Base-by-base conservation (phyloP, 2,329 filamentous ascomycete species). In the Neofusicoccum cordaticola region DNA sequence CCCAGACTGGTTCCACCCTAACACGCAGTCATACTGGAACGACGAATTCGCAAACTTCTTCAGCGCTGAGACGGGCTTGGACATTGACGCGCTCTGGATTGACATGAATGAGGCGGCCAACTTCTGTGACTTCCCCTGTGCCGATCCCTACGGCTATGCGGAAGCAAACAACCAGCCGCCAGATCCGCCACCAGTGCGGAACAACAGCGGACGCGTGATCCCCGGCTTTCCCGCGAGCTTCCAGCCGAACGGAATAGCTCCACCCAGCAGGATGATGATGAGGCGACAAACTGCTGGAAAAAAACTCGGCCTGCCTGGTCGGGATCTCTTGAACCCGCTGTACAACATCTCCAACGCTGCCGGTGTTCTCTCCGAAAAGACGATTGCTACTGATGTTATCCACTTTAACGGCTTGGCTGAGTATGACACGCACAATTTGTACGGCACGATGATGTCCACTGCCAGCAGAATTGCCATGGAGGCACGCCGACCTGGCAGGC, bases 381-480 rank as follows among this genome's bases (percentile, higher is more conserved):
- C 90, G 0, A 84, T 91, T 62, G 82, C 86, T 67, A 90, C 89
- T 0, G 85, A 91, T 71, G 77, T 91, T 8, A 82, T 88, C 8
- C 89, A 92, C 73, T 82, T 86, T 47, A 88, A 90, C 65, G 89
- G 89, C 1, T 78, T 88, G 42, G 80, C 82, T 19, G 86, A 90
- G 74, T 92, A 91, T 71, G 91, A 93, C 69, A 90, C 87, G 0
- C 91, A 93, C 74, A 93, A 93, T 69, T 76, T 93, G 1, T 92
- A 91, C 73, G 91, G 91, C 1, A 85, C 85, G 70, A 83, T 91
- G 87, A 93, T 93, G 90, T 89, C 88, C 1, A 77, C 81, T 17
- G 79, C 85, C 4, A 90, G 88, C 0, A 84, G 86, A 61, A 75
- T 83, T 12, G 87, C 90, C 1, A 90, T 93, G 89, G 75, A 86